Evolutionary conservation across 805 yeast genomes (phyloP).

Genomic region (Metschnikowia peoriensis): DNA sequence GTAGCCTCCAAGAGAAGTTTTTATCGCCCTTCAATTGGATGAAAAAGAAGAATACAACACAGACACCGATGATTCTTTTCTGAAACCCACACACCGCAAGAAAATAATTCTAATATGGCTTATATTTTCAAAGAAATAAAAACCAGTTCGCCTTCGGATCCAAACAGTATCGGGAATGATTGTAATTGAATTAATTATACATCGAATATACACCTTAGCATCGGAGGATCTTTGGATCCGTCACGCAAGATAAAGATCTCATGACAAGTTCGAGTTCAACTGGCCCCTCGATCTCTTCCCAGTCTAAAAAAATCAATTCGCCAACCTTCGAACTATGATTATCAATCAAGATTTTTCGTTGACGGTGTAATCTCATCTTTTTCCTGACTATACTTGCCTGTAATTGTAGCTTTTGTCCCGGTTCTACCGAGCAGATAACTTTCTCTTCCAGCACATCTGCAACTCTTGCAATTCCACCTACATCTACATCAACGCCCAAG

Average conservation of each 20-base stretch:
- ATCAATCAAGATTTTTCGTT: conserved; percentile 1
- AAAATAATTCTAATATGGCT: no score
- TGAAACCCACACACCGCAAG: no score
- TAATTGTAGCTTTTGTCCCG: conserved; percentile 15
- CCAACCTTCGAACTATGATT: neutral
- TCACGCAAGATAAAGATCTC: conserved; percentile 10
- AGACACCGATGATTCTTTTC: no score
- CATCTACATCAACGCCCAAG: conserved; percentile 2
- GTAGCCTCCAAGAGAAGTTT: no score
- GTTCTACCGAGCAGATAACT: conserved; percentile 11
- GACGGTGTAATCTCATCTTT: conserved; percentile 2
- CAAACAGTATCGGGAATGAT: no score
- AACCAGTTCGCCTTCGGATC: no score
- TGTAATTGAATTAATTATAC: no score
- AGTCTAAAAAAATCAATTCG: conserved; percentile 1
- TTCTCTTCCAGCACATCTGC: conserved; percentile 9
- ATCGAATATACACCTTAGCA: neutral
- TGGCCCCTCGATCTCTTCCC: conserved; percentile 2
- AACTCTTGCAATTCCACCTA: neutral
- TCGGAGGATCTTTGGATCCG: conserved; percentile 1
- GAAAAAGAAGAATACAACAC: no score
- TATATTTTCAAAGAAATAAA: no score
- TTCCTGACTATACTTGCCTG: conserved; percentile 7
- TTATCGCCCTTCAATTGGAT: no score
- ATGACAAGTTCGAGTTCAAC: conserved; percentile 6